Evolutionary conservation across 202 grass and related monocot genomes (phyloP).

Genomic region (Bolboschoenoplectus hybrid): DNA sequence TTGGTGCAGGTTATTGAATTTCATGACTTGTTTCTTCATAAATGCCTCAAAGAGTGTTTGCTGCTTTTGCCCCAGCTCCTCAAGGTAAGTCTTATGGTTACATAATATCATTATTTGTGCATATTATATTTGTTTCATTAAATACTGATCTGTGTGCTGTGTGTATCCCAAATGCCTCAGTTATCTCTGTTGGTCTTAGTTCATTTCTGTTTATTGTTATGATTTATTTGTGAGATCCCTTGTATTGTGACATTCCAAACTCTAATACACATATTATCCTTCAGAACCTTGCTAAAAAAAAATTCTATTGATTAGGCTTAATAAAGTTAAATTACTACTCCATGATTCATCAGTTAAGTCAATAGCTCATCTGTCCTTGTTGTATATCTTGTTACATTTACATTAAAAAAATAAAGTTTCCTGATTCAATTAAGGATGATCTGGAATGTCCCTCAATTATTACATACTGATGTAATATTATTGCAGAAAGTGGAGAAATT

Average conservation of each 20-base stretch:
- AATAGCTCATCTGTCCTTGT: background rate
- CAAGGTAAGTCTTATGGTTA: constrained; percentile 46
- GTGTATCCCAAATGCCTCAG: background rate
- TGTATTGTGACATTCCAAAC: background rate
- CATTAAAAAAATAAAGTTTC: background rate
- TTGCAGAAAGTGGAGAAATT: constrained; percentile 89
- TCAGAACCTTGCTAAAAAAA: background rate
- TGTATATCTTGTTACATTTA: background rate
- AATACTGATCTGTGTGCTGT: background rate
- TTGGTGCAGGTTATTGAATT: constrained; percentile 87
- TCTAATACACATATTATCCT: background rate
- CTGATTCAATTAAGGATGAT: background rate
- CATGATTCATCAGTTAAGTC: background rate
- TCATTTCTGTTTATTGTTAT: background rate
- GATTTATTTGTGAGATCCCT: background rate
- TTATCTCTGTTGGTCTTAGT: background rate
- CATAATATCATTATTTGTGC: background rate
- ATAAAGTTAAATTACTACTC: background rate
- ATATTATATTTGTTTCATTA: background rate
- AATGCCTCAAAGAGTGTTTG: constrained; percentile 99
- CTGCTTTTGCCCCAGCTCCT: constrained; percentile 88
- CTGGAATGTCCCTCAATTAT: constrained; percentile 2
- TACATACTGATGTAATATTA: constrained; percentile 27
- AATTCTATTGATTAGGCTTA: background rate
- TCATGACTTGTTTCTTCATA: constrained; percentile 91